Percentiles rank a stretch among this genome's conserved stretches.
Conservation (phyloP, 805 yeast species). For the Kodamaea sagamina region DNA sequence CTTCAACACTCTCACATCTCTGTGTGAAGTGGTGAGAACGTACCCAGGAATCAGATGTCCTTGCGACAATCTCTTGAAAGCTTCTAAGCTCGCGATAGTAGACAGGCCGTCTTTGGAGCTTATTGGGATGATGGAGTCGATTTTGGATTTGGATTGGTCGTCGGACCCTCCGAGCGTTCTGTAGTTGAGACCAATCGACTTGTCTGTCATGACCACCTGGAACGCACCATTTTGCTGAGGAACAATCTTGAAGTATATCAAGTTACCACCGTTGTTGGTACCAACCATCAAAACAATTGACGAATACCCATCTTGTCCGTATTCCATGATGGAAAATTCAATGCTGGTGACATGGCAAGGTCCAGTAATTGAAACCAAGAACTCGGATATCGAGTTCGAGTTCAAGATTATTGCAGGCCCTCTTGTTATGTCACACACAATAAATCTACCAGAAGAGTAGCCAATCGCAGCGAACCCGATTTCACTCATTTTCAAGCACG, state of each 20-base stretch:
- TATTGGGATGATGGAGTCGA: conserved; percentile 59
- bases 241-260: conserved; percentile 61
- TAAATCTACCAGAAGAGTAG: conserved; percentile 70
- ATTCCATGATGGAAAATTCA: conserved; percentile 73
- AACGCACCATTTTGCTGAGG: conserved; percentile 67
- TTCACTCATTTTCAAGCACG: conserved; percentile 66
- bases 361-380: conserved; percentile 34
- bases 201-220: conserved; percentile 52
- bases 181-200: conserved; percentile 39
- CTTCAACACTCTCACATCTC: conserved; percentile 63
- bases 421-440: conserved; percentile 71
- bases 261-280: conserved; percentile 68
- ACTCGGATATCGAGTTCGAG: conserved; percentile 29
- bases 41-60: conserved; percentile 67
- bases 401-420: conserved; percentile 69
- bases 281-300: conserved; percentile 77
- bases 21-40: conserved; percentile 53
- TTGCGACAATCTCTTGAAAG: conserved; percentile 57
- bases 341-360: conserved; percentile 52
- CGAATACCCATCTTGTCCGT: conserved; percentile 67
- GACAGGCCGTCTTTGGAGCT: conserved; percentile 62
- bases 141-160: conserved; percentile 47
- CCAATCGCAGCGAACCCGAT: conserved; percentile 85
- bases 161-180: conserved; percentile 24
- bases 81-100: conserved; percentile 60